phyloP scores from a whole-genome alignment of 2,329 filamentous ascomycete genomes.

The Diplodia mutila region DNA sequence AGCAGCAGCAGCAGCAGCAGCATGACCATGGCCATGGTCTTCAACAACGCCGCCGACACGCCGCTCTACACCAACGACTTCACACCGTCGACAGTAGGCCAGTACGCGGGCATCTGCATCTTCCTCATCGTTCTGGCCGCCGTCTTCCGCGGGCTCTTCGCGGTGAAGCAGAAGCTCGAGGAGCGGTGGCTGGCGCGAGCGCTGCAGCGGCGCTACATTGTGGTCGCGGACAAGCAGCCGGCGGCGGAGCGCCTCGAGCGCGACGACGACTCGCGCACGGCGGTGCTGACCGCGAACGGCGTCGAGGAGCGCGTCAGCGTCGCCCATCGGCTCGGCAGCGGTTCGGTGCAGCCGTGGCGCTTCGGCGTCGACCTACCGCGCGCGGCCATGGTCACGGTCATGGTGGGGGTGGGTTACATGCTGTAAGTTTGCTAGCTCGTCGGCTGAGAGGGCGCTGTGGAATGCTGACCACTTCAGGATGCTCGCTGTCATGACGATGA shows the following conservation, averaged over 20 bases:
- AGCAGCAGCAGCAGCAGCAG: neutral
- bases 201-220: constrained; percentile 74
- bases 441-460: neutral
- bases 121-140: constrained; percentile 80
- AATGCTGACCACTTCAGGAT: constrained; percentile 60
- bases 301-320: constrained; percentile 80
- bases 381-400: constrained; percentile 69
- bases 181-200: constrained; percentile 73
- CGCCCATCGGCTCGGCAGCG: constrained; percentile 61
- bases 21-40: constrained; percentile 26
- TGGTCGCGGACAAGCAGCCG: constrained; percentile 67
- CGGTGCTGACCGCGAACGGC: constrained; percentile 72
- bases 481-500: constrained; percentile 90
- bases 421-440: constrained; percentile 64
- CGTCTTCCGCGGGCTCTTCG: constrained; percentile 71
- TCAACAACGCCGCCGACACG: constrained; percentile 29
- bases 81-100: constrained; percentile 70
- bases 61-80: constrained; percentile 73
- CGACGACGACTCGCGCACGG: constrained; percentile 62
- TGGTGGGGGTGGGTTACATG: constrained; percentile 79
- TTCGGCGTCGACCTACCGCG: constrained; percentile 78
- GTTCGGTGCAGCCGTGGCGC: constrained; percentile 69
- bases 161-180: constrained; percentile 65
- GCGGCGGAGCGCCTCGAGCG: constrained; percentile 63
- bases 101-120: constrained; percentile 88